Evolutionary conservation across 345 rosid genomes (phyloP).

Genomic region (Citrus trifoliata): DNA sequence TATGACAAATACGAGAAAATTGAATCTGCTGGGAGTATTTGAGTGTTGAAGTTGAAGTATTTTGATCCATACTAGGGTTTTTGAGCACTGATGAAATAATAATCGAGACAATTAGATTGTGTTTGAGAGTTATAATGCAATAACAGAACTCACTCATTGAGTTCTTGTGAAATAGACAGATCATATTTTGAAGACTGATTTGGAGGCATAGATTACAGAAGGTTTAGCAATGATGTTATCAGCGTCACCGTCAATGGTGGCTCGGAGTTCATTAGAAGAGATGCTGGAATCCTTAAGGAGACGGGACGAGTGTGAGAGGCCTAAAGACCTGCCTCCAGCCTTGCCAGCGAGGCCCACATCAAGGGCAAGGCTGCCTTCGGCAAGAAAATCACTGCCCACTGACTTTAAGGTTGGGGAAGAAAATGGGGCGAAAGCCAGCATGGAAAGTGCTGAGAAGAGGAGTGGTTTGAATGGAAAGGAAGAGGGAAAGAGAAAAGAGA

Average conservation of each 20-base stretch:
- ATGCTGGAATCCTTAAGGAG: conserved; percentile 81
- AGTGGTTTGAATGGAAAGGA: conserved; percentile 36
- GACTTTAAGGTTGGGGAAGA: conserved; percentile 43
- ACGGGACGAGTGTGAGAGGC: conserved; percentile 63
- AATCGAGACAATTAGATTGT: not conserved
- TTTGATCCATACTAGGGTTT: not conserved
- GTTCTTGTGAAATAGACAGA: not conserved
- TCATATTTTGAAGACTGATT: not conserved
- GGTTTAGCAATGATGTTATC: conserved; percentile 63
- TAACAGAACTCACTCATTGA: not conserved
- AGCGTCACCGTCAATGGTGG: conserved; percentile 55
- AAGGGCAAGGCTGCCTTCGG: conserved; percentile 76
- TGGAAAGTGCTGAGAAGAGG: conserved; percentile 12
- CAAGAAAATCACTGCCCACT: conserved; percentile 65
- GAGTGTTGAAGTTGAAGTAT: not conserved
- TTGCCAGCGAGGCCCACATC: conserved; percentile 89
- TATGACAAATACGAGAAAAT: not conserved
- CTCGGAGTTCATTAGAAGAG: conserved; percentile 93
- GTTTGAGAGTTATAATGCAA: not conserved
- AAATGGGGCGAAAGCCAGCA: conserved; percentile 18
- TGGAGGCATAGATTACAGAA: not conserved
- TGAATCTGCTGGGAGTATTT: not conserved
- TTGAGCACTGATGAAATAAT: not conserved
- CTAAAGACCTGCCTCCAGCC: conserved; percentile 83
- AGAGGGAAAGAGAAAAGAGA: conserved; percentile 69